These are phyloP conservation scores for Chloridella minuta DNA, from an alignment of 352 stramenopile genomes.

Conservation along the genomic window DNA sequence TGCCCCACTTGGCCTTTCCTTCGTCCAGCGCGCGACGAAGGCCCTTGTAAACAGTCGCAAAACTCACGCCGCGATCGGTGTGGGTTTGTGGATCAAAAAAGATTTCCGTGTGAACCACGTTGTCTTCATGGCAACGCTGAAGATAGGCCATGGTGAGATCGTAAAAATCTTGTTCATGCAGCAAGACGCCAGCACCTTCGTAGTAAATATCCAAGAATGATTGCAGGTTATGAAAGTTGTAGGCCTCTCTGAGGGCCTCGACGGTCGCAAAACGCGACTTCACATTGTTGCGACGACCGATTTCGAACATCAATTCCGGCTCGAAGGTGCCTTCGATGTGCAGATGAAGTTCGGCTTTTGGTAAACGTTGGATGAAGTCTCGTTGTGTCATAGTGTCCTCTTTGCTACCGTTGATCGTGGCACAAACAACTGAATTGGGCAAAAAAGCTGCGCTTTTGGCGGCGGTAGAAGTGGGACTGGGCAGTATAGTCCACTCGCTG, in stretches of 20 bases:
- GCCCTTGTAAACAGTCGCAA: constrained; percentile 20
- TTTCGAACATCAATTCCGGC: constrained; percentile 20
- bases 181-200: constrained; percentile 19
- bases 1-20: constrained; percentile 18
- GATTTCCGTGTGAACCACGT: constrained; percentile 22
- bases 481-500: too few species aligned
- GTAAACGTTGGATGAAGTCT: too few species aligned
- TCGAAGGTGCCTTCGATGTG: constrained; percentile 25
- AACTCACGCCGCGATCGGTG: constrained; percentile 20
- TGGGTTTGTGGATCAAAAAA: constrained; percentile 26
- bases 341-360: constrained; percentile 22
- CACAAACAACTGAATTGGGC: too few species aligned
- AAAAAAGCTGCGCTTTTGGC: too few species aligned
- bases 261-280: neutral
- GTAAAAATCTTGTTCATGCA: constrained; percentile 22
- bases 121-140: constrained; percentile 17
- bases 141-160: constrained; percentile 23
- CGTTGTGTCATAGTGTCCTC: too few species aligned
- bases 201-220: constrained; percentile 24
- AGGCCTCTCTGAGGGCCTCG: constrained; percentile 19
- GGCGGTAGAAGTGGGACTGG: too few species aligned
- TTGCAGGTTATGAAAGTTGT: constrained; percentile 22
- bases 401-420: too few species aligned
- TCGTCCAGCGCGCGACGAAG: constrained; percentile 18
- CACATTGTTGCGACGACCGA: constrained; percentile 21